Percentiles rank a stretch among this genome's conserved stretches.
phyloP scores from a whole-genome alignment of 345 rosid genomes.

The Salix caprea region DNA sequence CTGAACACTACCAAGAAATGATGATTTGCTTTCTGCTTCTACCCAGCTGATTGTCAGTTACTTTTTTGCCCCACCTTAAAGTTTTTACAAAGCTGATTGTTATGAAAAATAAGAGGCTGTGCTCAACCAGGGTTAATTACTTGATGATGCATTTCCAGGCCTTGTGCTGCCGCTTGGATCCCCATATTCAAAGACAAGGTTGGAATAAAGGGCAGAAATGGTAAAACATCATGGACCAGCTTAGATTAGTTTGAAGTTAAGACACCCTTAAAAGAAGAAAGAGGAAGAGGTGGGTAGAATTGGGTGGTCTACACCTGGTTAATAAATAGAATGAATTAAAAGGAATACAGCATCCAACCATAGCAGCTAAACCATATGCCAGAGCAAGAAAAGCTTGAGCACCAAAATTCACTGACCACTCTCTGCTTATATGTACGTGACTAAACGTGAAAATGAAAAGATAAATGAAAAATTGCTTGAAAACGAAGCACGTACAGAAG shows the following conservation, averaged over 20 bases:
- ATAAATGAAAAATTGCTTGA: slow-evolving; percentile 32
- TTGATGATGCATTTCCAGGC: background rate
- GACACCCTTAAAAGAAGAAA: background rate
- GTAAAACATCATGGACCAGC: background rate
- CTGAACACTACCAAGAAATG: background rate
- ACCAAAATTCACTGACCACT: slow-evolving; percentile 35
- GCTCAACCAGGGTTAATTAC: background rate
- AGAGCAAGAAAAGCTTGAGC: slow-evolving; percentile 18
- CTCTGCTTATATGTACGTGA: slow-evolving; percentile 26
- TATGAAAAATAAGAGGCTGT: background rate
- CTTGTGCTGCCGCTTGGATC: background rate
- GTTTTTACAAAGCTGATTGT: background rate
- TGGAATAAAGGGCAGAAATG: background rate
- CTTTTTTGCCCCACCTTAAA: background rate
- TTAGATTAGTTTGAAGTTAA: background rate
- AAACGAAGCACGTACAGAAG: slow-evolving; percentile 34
- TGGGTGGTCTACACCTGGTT: background rate
- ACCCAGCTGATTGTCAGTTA: background rate
- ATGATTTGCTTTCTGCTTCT: background rate
- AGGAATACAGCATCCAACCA: slow-evolving; percentile 9
- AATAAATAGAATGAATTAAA: background rate
- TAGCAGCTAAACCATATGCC: slow-evolving; percentile 19
- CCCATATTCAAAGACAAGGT: no score
- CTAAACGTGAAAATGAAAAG: background rate
- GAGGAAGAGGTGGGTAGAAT: background rate